These are phyloP conservation scores for Mycena belliarum DNA, from an alignment of 768 basidiomycete genomes.

Conservation along the genomic window DNA sequence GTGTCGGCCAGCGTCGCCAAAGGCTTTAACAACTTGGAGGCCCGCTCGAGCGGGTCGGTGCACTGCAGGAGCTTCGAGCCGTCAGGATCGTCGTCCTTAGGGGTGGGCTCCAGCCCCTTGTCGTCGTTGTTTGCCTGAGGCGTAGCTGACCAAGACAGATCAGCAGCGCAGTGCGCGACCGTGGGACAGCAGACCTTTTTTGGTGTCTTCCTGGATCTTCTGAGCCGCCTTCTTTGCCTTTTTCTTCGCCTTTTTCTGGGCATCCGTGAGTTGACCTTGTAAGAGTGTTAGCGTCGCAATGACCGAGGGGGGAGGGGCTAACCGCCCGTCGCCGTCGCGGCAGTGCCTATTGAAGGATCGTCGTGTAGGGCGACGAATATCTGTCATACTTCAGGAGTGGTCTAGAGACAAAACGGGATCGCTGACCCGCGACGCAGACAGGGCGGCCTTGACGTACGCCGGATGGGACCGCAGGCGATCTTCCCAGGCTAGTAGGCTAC, in stretches of 20 bases:
- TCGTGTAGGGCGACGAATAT: constrained; percentile 77
- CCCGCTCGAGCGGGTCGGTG: constrained; percentile 71
- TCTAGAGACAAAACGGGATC: not conserved
- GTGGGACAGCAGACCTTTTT: constrained; percentile 56
- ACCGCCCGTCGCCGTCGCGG: constrained; percentile 39
- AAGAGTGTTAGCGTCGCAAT: too few species aligned
- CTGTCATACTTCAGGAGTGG: constrained; percentile 35
- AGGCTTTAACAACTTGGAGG: constrained; percentile 68
- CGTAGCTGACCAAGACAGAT: constrained; percentile 28
- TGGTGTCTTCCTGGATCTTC: constrained; percentile 65
- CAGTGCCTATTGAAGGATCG: constrained; percentile 60
- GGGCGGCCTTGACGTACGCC: constrained; percentile 69
- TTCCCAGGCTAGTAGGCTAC: constrained; percentile 80
- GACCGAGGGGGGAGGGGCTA: not conserved
- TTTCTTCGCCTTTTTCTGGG: constrained; percentile 81
- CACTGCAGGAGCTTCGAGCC: constrained; percentile 69
- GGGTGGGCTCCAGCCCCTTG: constrained; percentile 62
- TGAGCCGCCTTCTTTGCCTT: constrained; percentile 82
- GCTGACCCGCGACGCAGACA: constrained; percentile 68
- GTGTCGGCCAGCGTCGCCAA: constrained; percentile 52
- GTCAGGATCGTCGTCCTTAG: constrained; percentile 83
- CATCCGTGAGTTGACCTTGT: constrained; percentile 50
- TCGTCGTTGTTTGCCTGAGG: constrained; percentile 53
- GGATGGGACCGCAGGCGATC: constrained; percentile 78
- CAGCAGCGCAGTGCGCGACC: constrained; percentile 1